Base-by-base conservation (phyloP, 371 early-diverging fungal genomes). In the Dichotomocladium elegans region DNA sequence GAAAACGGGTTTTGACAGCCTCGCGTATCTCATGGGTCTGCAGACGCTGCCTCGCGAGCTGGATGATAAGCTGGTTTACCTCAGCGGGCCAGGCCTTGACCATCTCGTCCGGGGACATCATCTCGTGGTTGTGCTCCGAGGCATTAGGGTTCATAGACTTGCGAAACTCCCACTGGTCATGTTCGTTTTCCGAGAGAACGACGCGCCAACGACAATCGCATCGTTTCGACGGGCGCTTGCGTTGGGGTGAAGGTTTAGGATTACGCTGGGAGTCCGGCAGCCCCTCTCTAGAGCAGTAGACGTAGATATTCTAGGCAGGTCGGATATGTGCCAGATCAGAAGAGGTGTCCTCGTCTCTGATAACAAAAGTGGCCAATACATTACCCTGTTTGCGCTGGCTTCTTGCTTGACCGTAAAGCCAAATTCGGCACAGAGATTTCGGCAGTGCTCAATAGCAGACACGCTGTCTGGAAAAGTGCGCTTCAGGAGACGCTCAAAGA, bases 191-290 rank as follows among this genome's bases (percentile, higher is more conserved):
- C 46, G 68, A 74, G 12, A 82, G 48, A 0, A 80, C 75, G 7
- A 81, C 74, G 27, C 76, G 69, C 81, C 83, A 81, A 51, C 75
- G 72, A 61, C 81, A 81, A 53, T 79, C 79, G 49, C 75, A 78
- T 37, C 76, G 69, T 58, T 73, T 71, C 15, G 76, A 72, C 0
- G 77, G 63, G 43, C 79, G 74, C 55, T 80, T 80, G 40, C 80
- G 66, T 60, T 77, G 76, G 22, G 62, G 59, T 15, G 69, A 64
- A 27, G 72, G 66, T 64, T 74, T 73, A 51, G 76, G 72, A 56
- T 74, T 70, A 42, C 78, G 74, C 60, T 69, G 66, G 22, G 74
- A 71, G 46, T 77, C 81, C 7, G 77, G 72, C 9, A 78, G 59
- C n/a, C 81, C 76, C 61, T 79, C 80, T 47, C 77, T 64, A 6